Base-by-base conservation (phyloP, 352 stramenopile genomes). In the Pythium aphanidermatum region DNA sequence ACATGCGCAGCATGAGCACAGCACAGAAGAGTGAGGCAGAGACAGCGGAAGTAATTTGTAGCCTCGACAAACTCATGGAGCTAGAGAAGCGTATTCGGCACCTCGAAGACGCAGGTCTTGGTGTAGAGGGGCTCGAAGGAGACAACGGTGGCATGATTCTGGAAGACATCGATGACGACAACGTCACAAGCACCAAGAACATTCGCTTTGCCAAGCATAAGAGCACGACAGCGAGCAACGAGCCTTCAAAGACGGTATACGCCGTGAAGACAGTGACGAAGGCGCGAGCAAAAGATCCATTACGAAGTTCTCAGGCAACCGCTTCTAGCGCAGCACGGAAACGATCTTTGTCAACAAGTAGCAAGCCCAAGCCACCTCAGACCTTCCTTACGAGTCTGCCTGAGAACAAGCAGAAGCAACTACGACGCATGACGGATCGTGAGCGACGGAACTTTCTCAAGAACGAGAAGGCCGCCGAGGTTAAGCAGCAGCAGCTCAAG, bases 21-120 rank as follows among this genome's bases (percentile, higher is more conserved):
- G 35, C 52, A 12, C 47, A 63, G n/a, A 50, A 48, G 35, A 32
- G 6, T 2, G 54, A 63, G 7, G 31, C 29, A 19, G 38, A 37
- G 4, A 55, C 41, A 26, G 31, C 32, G 0, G 68, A 77, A 14
- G 78, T 95, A 9, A 70, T 94, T 31, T 76, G 61, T 31, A 90
- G 70, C 45, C 63, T 96, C 14, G 79, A 92, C 53, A 87, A 86
- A 32, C 77, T 96, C 5, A 86, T 95, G 58, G 85, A 96, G 42
- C 66, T 96, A 3, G 86, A 96, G 55, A 75, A 88, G 56, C 74
- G 86, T 9, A 96, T 96, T 44, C 68, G 70, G 0, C 69, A 85
- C 29, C 56, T 96, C 25, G 86, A 96, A 44, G 79, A 80, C 44
- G 70, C 71, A 0, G 74, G 71, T 0, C 44, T 86, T 5, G 69